These are phyloP conservation scores for Begonia masoniana DNA, from an alignment of 306 rosid species.

Conservation along the genomic window DNA sequence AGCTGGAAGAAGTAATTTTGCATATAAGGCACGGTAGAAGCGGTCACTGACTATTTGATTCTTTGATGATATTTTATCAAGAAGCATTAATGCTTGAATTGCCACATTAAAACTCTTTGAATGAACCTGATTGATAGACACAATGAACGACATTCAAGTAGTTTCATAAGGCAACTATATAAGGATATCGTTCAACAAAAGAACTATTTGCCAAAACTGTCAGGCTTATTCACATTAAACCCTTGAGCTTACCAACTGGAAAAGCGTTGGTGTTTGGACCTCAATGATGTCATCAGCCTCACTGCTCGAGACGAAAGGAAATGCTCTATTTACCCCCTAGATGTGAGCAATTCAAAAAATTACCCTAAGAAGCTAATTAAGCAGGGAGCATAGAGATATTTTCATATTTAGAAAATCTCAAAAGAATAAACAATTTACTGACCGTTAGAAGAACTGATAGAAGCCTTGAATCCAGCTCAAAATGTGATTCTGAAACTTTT, in stretches of 20 bases:
- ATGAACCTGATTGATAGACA: constrained; percentile 53
- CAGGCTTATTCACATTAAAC: background rate
- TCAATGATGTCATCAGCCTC: constrained; percentile 90
- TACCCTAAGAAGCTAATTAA: background rate
- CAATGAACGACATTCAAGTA: background rate
- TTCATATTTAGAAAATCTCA: background rate
- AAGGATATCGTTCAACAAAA: no score
- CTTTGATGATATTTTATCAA: constrained; percentile 86
- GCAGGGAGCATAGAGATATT: background rate
- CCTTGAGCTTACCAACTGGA: constrained; percentile 53
- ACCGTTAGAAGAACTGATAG: constrained; percentile 77
- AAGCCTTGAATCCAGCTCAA: constrained; percentile 83
- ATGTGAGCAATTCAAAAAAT: background rate
- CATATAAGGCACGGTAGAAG: constrained; percentile 81
- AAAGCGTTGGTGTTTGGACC: constrained; percentile 85
- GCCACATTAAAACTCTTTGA: constrained; percentile 85
- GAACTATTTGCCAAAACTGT: no score
- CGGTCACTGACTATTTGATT: constrained; percentile 86
- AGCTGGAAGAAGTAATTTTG: constrained; percentile 79
- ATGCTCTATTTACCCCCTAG: constrained; percentile 94
- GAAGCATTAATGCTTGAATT: constrained; percentile 92
- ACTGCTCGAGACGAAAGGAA: constrained; percentile 74
- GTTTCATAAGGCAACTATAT: background rate
- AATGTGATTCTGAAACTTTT: constrained; percentile 31
- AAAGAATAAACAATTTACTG: constrained; percentile 5